These are phyloP conservation scores for Euryodendron excelsum DNA, from an alignment of 148 eudicot genomes.

Conservation along the genomic window DNA sequence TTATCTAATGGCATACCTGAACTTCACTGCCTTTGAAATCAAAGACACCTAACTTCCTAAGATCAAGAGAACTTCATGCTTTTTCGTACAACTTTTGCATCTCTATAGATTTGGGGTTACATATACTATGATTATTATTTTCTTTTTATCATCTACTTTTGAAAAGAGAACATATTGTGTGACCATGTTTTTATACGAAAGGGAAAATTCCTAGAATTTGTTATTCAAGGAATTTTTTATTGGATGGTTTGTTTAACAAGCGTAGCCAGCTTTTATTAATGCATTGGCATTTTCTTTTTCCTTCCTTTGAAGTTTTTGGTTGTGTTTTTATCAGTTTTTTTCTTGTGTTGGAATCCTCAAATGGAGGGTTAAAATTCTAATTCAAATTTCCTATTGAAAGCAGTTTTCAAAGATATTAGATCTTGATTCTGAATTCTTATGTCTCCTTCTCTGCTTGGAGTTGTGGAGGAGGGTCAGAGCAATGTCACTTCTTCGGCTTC, in stretches of 20 bases:
- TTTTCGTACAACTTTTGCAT: not conserved
- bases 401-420: slow-evolving; percentile 14
- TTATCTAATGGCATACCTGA: not conserved
- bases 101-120: not conserved
- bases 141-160: too few relatives aligned
- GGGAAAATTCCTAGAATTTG: not conserved
- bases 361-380: slow-evolving; percentile 17
- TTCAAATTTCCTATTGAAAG: not conserved
- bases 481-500: slow-evolving; percentile 34
- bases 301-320: not conserved
- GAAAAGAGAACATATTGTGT: not conserved
- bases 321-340: not conserved
- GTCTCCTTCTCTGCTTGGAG: slow-evolving; percentile 39
- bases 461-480: slow-evolving; percentile 31
- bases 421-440: slow-evolving; percentile 20
- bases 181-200: slow-evolving; percentile 3
- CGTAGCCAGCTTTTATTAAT: not conserved
- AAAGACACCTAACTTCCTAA: not conserved
- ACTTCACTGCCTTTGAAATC: not conserved
- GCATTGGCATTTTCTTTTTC: not conserved
- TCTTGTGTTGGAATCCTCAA: not conserved
- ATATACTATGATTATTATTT: not conserved
- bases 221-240: not conserved
- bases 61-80: not conserved
- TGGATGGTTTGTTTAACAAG: slow-evolving; percentile 2